These are phyloP conservation scores for Venturiaceae sp. DNA, from an alignment of 2,329 filamentous ascomycete genomes.

Conservation along the genomic window DNA sequence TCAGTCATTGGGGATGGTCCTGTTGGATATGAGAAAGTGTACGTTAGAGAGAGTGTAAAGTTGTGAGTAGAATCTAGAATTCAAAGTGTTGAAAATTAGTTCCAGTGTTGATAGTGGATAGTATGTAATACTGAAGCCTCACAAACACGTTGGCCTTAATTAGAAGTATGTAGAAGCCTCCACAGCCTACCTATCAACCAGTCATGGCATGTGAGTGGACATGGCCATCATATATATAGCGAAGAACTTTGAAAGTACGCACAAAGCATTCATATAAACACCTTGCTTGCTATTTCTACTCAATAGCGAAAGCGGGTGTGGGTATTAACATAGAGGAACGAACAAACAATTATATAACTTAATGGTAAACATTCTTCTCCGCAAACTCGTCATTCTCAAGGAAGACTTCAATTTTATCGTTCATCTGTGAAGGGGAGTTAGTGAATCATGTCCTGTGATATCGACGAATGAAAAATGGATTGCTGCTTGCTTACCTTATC, in stretches of 20 bases:
- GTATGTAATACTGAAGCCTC: neutral
- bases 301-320: neutral
- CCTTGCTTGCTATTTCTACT: neutral
- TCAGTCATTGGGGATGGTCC: too few relatives aligned
- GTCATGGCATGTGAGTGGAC: neutral
- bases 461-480: too few relatives aligned
- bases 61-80: neutral
- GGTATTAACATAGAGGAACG: neutral
- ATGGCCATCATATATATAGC: neutral
- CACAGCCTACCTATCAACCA: neutral
- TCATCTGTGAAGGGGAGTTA: neutral
- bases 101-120: neutral
- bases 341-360: neutral
- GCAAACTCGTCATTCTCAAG: constrained; percentile 16
- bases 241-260: neutral
- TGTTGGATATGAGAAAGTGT: neutral
- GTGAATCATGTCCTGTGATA: too few relatives aligned
- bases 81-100: neutral
- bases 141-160: too few relatives aligned
- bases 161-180: neutral
- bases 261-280: neutral
- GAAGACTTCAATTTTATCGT: constrained; percentile 13
- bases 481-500: constrained; percentile 24
- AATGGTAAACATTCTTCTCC: constrained; percentile 14
- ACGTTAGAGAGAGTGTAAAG: neutral